Conservation (phyloP, 2,329 filamentous ascomycete genomes). For the Beauveria brongniartii region DNA sequence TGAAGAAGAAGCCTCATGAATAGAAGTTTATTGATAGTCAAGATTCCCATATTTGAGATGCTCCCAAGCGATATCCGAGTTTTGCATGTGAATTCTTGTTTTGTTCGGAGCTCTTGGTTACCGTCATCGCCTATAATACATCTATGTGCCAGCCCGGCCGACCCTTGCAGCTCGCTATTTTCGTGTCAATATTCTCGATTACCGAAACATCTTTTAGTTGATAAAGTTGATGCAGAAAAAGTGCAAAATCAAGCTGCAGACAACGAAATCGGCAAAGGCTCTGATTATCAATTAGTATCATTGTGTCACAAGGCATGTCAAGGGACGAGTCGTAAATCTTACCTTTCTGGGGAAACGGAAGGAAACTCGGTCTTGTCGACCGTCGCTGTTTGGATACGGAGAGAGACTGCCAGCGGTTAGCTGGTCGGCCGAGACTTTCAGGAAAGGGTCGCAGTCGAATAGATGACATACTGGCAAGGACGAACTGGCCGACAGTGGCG, state of each 20-base stretch:
- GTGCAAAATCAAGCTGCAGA: conserved; percentile 90
- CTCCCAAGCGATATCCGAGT: background rate
- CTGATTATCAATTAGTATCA: conserved; percentile 33
- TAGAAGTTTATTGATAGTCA: conserved; percentile 12
- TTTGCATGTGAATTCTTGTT: background rate
- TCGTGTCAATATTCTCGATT: background rate
- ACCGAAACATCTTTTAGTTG: conserved; percentile 54
- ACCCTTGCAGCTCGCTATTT: background rate
- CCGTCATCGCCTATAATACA: conserved; percentile 7
- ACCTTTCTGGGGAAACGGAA: conserved; percentile 73
- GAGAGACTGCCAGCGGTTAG: conserved; percentile 41
- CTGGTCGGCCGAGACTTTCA: background rate
- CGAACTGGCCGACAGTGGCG: conserved; percentile 93
- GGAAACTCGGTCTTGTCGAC: conserved; percentile 73
- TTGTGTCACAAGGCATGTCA: too few species aligned
- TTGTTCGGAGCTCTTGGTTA: background rate
- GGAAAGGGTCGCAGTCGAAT: background rate
- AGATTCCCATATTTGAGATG: conserved; percentile 18
- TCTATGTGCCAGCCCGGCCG: background rate
- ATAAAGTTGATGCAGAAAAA: conserved; percentile 99
- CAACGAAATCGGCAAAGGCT: conserved; percentile 92
- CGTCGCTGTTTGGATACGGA: conserved; percentile 87
- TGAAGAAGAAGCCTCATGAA: conserved; percentile 14
- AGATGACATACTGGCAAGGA: conserved; percentile 70
- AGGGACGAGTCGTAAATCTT: conserved; percentile 19